Base-by-base conservation (phyloP, 2,329 filamentous ascomycete genomes). In the Ceratocystiopsis sp. region DNA sequence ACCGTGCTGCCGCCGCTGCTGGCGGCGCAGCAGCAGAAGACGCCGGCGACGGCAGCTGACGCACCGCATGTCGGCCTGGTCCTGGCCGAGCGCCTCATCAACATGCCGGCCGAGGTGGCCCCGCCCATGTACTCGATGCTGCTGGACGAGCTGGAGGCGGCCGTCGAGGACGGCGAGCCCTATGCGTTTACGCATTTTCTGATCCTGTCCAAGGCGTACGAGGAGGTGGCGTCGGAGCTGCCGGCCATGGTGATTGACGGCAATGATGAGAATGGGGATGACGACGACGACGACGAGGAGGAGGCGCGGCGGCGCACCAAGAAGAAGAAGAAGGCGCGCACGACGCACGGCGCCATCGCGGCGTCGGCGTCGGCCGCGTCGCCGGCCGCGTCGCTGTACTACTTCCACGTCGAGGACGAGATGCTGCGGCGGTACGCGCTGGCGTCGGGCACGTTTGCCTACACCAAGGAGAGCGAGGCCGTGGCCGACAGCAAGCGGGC, bases 351-450 rank as follows among this genome's bases (percentile, higher is more conserved):
- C 35, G n/a, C 14, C 16, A 71, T 71, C 58, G 62, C 71, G 46
- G 29, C 38, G 10, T 19, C 40, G 15, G 16, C 38, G 12, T 14
- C 38, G 11, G 8, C 45, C 5, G 39, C 37, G 14, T 67, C 69
- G 53, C 19, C 19, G 25, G 25, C 25, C 7, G 6, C 25, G 25
- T 11, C 25, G 5, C 67, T 74, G 33, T 93, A 86, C 62, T 93
- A 87, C 62, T 98, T 96, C 67, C 91, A 98, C 58, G 81, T 86
- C 0, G 91, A 98, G 63, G 91, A 98, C 56, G 91, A 96, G 66
- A 73, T 89, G 42, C 63, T 95, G 53, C 77, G 91, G 50, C 77
- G 76, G 55, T 72, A 89, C 61, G 82, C 85, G 3, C 48, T 75
- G 35, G 84, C 75, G 14, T 67, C 72, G 49, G 81, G 78, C 21